These are phyloP conservation scores for Apophysomyces ossiformis DNA, from an alignment of 371 early-diverging fungal species.

Conservation along the genomic window DNA sequence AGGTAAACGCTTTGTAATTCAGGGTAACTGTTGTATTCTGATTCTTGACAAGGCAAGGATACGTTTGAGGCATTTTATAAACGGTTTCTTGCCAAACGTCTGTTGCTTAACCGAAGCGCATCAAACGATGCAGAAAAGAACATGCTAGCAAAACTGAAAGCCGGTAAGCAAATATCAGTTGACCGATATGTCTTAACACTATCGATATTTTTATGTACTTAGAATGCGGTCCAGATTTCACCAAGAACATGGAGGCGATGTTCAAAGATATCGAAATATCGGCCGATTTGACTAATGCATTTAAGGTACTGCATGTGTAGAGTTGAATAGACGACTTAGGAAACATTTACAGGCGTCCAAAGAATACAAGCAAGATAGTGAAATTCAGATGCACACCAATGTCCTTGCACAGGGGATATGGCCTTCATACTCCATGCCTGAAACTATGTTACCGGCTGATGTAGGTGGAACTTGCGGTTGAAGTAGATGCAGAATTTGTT, in stretches of 20 bases:
- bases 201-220: slow-evolving; percentile 9
- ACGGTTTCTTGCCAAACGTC: slow-evolving; percentile 85
- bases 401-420: slow-evolving; percentile 88
- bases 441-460: slow-evolving; percentile 68
- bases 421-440: slow-evolving; percentile 84
- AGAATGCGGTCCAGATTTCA: slow-evolving; percentile 92
- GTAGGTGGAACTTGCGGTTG: slow-evolving; percentile 39
- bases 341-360: slow-evolving; percentile 14
- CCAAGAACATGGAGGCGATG: slow-evolving; percentile 92
- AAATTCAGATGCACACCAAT: slow-evolving; percentile 75
- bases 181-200: neutral
- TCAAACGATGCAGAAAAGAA: slow-evolving; percentile 84
- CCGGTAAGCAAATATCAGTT: slow-evolving; percentile 46
- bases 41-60: slow-evolving; percentile 72
- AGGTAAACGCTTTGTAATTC: slow-evolving; percentile 33
- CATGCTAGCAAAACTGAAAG: slow-evolving; percentile 82
- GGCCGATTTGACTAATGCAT: slow-evolving; percentile 62
- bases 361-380: slow-evolving; percentile 47
- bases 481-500: neutral
- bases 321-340: neutral
- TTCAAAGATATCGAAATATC: slow-evolving; percentile 89
- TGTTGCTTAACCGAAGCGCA: slow-evolving; percentile 76
- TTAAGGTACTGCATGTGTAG: slow-evolving; percentile 50
- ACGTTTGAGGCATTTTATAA: slow-evolving; percentile 96
- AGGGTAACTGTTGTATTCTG: neutral